These are phyloP conservation scores for Viridothelium virens DNA, from an alignment of 495 filamentous ascomycete genomes.

Conservation along the genomic window DNA sequence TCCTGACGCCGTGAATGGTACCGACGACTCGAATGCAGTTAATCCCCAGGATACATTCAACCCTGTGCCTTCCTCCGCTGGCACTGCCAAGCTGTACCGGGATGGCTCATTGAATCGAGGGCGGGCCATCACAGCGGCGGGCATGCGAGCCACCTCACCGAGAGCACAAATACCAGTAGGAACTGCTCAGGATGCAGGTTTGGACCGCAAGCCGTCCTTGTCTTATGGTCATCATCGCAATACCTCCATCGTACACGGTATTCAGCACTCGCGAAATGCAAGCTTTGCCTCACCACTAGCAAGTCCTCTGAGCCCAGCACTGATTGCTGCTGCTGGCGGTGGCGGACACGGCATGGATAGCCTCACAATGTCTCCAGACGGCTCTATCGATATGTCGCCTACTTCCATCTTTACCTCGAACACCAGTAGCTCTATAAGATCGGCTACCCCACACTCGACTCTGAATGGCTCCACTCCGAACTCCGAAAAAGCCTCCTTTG, in stretches of 20 bases:
- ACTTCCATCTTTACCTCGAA: slow-evolving; percentile 12
- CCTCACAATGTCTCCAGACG: slow-evolving; percentile 27
- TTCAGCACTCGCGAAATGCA: slow-evolving; percentile 87
- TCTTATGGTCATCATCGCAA: slow-evolving; percentile 86
- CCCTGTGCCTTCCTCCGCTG: background rate
- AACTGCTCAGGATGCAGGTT: background rate
- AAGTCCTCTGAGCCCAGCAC: slow-evolving; percentile 76
- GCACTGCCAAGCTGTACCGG: background rate
- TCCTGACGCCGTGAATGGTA: background rate
- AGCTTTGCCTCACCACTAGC: slow-evolving; percentile 58
- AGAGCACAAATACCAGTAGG: background rate
- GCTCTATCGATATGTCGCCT: slow-evolving; percentile 23
- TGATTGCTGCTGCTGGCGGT: slow-evolving; percentile 56
- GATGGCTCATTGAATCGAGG: slow-evolving; percentile 7
- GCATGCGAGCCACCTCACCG: background rate
- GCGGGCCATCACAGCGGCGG: background rate
- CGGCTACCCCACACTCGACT: background rate
- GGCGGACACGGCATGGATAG: slow-evolving; percentile 21
- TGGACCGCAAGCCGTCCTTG: slow-evolving; percentile 63
- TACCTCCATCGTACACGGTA: slow-evolving; percentile 88
- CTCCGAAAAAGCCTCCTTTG: slow-evolving; percentile 5
- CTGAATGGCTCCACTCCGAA: slow-evolving; percentile 2
- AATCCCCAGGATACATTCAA: background rate
- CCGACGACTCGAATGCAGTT: slow-evolving; percentile 3
- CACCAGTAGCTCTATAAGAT: slow-evolving; percentile 1